Percentiles rank a stretch among this genome's conserved stretches.
Conservation (phyloP, 176 grass and related monocot genomes). For the Elaeis guineensis region DNA sequence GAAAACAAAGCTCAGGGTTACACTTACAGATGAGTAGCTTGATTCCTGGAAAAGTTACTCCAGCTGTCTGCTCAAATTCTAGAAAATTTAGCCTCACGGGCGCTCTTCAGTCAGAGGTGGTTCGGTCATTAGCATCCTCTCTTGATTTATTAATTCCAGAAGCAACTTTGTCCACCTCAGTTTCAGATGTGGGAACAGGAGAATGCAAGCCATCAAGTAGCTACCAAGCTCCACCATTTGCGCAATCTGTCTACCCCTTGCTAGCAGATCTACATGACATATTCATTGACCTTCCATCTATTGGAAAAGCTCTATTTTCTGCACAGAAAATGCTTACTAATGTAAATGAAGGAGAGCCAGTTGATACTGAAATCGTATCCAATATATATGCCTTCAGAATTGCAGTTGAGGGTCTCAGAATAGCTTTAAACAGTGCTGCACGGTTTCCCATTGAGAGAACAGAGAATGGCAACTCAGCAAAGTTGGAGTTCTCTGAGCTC, state of each 20-base stretch:
- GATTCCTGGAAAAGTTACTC: slow-evolving; percentile 33
- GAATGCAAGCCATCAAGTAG: slow-evolving; percentile 28
- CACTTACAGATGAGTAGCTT: slow-evolving; percentile 40
- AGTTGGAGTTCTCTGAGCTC: slow-evolving; percentile 55
- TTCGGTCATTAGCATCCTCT: slow-evolving; percentile 50
- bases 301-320: slow-evolving; percentile 66
- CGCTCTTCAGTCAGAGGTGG: slow-evolving; percentile 34
- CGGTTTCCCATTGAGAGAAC: slow-evolving; percentile 29
- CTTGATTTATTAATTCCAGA: slow-evolving; percentile 38
- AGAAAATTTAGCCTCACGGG: slow-evolving; percentile 43
- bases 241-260: slow-evolving; percentile 69
- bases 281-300: slow-evolving; percentile 64
- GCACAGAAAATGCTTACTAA: slow-evolving; percentile 57
- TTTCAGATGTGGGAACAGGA: slow-evolving; percentile 22
- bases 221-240: slow-evolving; percentile 62
- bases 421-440: slow-evolving; percentile 64
- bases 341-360: slow-evolving; percentile 58
- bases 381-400: slow-evolving; percentile 72
- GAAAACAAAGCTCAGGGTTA: slow-evolving; percentile 26
- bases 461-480: slow-evolving; percentile 14
- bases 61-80: slow-evolving; percentile 28
- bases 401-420: slow-evolving; percentile 76
- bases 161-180: slow-evolving; percentile 15
- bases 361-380: slow-evolving; percentile 52
- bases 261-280: slow-evolving; percentile 70